Evolutionary conservation across 345 rosid genomes (phyloP), one percentile per base, ranked within the genome.

Genomic region (Eutrema japonicum): DNA sequence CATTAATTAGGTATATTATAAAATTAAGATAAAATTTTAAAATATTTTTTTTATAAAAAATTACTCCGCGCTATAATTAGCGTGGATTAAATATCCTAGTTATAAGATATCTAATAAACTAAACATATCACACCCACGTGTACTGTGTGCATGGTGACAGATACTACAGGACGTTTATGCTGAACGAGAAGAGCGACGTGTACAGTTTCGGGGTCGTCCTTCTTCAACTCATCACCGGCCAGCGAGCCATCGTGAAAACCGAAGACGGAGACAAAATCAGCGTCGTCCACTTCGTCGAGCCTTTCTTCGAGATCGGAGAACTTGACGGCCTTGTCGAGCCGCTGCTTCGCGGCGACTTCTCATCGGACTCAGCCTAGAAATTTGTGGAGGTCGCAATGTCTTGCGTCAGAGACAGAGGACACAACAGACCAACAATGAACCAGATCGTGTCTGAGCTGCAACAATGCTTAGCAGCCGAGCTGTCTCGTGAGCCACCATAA

Each of bases 151-250:
- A 27, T 45, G 42, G 56, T 66, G 43, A 66, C 68, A 74, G 78
- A 59, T 46, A 76, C 52, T 69, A 76, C 74, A 46, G 54, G 4
- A 68, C 74, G 3, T 76, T 76, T 12, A 58, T 52, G 72, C 35
- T 77, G 9, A 77, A 71, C 35, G 80, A 75, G 79, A 84, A 81
- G 62, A 86, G 88, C 10, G 90, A 86, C 64, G 82, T 86, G 32
- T 86, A 79, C 66, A 77, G 86, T 64, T 84, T 82, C 16, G 86
- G 87, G 30, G 42, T 86, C 33, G 79, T 86, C 46, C 79, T 84
- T 13, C 57, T 84, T 8, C 82, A 84, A 77, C 71, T 86, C 47
- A 80, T 86, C 18, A 86, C 87, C 1, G 87, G 87, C n/a, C 69
- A 65, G 43, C 78, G 78, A 10, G 85, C 83, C 13, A 61, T 84